Percentiles rank a stretch among this genome's conserved stretches.
These are phyloP conservation scores for Alternaria tenuissima DNA, from an alignment of 2,329 filamentous ascomycete genomes.

Conservation along the genomic window DNA sequence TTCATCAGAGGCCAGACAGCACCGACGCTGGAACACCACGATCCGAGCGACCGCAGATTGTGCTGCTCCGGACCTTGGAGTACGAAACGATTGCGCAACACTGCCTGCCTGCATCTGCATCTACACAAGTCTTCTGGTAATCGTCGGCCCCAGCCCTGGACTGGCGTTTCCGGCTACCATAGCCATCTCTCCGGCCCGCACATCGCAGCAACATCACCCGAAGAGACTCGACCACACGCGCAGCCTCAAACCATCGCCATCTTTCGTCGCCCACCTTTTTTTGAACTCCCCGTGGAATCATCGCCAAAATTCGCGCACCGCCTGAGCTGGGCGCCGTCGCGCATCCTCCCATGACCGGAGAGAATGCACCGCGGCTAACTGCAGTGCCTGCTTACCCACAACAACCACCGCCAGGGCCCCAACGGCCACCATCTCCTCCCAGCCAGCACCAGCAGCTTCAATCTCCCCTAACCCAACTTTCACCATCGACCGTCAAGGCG, in stretches of 20 bases:
- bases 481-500: constrained; percentile 40
- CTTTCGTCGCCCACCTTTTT: not conserved
- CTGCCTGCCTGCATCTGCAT: not conserved
- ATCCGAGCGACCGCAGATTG: constrained; percentile 12
- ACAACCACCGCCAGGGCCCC: constrained; percentile 21
- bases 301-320: constrained; percentile 43
- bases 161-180: constrained; percentile 4
- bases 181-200: constrained; percentile 12
- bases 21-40: constrained; percentile 18
- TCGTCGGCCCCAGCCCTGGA: constrained; percentile 11
- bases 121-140: constrained; percentile 2
- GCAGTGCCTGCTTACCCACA: constrained; percentile 22
- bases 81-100: constrained; percentile 3
- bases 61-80: not conserved
- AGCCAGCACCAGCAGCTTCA: constrained; percentile 30
- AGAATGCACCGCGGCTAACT: constrained; percentile 34
- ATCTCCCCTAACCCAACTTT: constrained; percentile 33
- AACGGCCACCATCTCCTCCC: constrained; percentile 27
- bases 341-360: constrained; percentile 28
- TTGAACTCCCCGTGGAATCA: not conserved
- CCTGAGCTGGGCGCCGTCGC: constrained; percentile 35
- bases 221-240: constrained; percentile 1
- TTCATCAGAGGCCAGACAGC: not conserved
- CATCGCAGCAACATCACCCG: constrained; percentile 10
- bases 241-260: not conserved